Conservation (phyloP, 352 stramenopile species). For the Phytophthora sojae region DNA sequence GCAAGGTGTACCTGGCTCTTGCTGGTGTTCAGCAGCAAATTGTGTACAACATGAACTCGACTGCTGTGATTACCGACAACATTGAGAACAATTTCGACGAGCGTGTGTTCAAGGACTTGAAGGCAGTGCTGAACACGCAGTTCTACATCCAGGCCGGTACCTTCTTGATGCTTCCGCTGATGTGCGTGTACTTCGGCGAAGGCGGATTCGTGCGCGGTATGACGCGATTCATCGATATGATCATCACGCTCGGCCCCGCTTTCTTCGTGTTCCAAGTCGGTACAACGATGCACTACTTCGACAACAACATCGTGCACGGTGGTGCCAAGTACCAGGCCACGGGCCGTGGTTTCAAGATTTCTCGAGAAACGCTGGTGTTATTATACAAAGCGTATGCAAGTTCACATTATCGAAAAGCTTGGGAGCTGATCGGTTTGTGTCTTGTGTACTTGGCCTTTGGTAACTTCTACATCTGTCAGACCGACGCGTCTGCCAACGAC, state of each 20-base stretch:
- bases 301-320: constrained; percentile 81
- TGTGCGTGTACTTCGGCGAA: constrained; percentile 83
- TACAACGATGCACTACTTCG: constrained; percentile 88
- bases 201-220: constrained; percentile 68
- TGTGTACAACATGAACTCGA: constrained; percentile 74
- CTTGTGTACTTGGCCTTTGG: constrained; percentile 73
- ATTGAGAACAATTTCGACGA: constrained; percentile 62
- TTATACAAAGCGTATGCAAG: constrained; percentile 80
- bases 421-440: constrained; percentile 75
- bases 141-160: constrained; percentile 84
- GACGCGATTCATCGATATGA: constrained; percentile 76
- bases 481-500: constrained; percentile 51
- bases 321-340: constrained; percentile 82
- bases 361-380: constrained; percentile 77
- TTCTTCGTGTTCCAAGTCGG: constrained; percentile 88
- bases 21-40: constrained; percentile 73
- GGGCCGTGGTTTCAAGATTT: constrained; percentile 87
- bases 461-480: constrained; percentile 75
- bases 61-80: constrained; percentile 64
- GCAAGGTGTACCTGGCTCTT: constrained; percentile 80
- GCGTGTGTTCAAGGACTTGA: constrained; percentile 67
- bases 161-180: constrained; percentile 80
- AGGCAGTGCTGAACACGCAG: constrained; percentile 79
- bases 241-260: constrained; percentile 70
- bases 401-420: constrained; percentile 81